Evolutionary conservation across 2,329 filamentous ascomycete species (phyloP), one percentile per base, ranked within the genome.

Genomic region (Exutisphaerella laricina): DNA sequence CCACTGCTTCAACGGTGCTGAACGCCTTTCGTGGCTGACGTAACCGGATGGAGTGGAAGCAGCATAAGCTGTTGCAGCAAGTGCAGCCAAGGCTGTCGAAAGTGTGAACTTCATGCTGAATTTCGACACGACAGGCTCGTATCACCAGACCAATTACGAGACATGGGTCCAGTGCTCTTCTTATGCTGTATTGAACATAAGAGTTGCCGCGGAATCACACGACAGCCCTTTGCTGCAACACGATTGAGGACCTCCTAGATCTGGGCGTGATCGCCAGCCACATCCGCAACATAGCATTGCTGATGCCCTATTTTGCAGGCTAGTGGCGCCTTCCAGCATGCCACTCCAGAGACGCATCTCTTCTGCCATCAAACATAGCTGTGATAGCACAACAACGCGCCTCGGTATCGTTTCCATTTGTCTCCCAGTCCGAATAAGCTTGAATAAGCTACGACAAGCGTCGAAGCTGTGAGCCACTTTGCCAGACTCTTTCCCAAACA

Each of bases 1-100:
- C 35, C 41, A 44, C 22, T 29, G 28, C 35, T 44, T 39, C 14
- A 38, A n/a, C 13, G 41, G 21, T 6, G 34, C n/a, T 3, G 17
- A 22, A 20, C 41, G 4, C 35, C 39, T 44, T 35, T 39, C 41
- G 17, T 44, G 41, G 29, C 41, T 44, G 18, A 44, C 35, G 21
- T 39, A 34, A 35, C 37, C 37, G 4, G 28, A 25, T 25, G 35
- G 41, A 13, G 41, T 44, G 8, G 41, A 39, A 5, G 39, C 23
- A 25, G 41, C 41, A 29, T 21, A 18, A n/a, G 41, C 41, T 2
- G 28, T 18, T 8, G 14, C 28, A 13, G 29, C 41, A 13, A 44
- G 21, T 8, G 39, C 32, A 12, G 23, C 22, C 7, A 42, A 21
- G 12, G 13, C 40, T 28, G 17, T 23, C 28, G 17, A 43, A 29